Evolutionary conservation across 2,329 filamentous ascomycete genomes (phyloP).

Genomic region (Graphilbum fragrans): DNA sequence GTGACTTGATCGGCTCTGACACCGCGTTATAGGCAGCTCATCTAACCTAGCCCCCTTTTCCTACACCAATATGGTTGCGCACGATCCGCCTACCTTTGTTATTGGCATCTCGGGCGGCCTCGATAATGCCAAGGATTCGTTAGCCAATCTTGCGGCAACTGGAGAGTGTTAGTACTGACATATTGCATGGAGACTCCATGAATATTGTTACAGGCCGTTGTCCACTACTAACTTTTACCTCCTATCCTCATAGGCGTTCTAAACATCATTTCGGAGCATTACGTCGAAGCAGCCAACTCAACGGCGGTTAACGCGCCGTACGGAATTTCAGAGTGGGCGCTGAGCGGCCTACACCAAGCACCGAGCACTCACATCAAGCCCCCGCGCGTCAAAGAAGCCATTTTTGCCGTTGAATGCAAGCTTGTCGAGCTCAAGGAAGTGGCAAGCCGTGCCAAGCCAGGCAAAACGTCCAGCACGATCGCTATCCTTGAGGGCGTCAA

Average conservation of each 20-base stretch:
- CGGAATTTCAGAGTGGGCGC: constrained; percentile 66
- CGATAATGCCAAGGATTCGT: constrained; percentile 59
- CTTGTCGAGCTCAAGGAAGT: constrained; percentile 66
- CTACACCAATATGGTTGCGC: constrained; percentile 73
- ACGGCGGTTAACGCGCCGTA: constrained; percentile 66
- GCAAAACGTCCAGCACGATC: constrained; percentile 63
- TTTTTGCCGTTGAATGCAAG: constrained; percentile 74
- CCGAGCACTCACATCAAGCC: constrained; percentile 44
- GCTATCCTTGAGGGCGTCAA: constrained; percentile 70
- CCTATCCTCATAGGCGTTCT: constrained; percentile 46
- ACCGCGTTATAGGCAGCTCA: neutral
- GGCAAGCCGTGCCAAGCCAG: constrained; percentile 56
- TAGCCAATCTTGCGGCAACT: constrained; percentile 60
- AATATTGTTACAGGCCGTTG: too few relatives aligned
- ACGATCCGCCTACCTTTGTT: constrained; percentile 78
- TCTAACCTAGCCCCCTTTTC: constrained; percentile 80
- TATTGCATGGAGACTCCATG: neutral
- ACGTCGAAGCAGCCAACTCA: constrained; percentile 79
- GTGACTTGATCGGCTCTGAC: too few relatives aligned
- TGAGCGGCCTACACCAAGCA: constrained; percentile 60
- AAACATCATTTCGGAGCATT: constrained; percentile 79
- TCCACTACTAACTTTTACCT: too few relatives aligned
- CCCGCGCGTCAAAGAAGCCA: constrained; percentile 66
- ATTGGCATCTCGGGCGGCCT: constrained; percentile 36
- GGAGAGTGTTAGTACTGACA: constrained; percentile 43